A percentile compares a stretch with the other conserved stretches of the same genome.
phyloP scores from a whole-genome alignment of 2,329 filamentous ascomycete genomes.

The Calonectria multiphialidica region DNA sequence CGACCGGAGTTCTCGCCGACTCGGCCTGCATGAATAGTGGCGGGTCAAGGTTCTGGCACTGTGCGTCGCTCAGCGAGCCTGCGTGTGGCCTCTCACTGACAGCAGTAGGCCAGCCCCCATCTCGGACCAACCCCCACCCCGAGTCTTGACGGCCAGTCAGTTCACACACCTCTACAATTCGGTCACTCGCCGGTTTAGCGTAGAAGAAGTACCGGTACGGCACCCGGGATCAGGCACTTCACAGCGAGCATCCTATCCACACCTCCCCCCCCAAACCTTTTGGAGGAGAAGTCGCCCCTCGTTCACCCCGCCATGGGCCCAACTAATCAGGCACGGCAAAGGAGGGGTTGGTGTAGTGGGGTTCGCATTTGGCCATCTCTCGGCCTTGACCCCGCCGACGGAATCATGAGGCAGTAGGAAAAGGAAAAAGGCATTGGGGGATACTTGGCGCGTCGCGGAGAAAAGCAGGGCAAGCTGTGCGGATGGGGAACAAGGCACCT shows the following conservation, averaged over 20 bases:
- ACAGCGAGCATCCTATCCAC: background rate
- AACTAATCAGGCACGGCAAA: conserved; percentile 20
- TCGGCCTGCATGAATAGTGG: conserved; percentile 17
- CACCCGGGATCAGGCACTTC: background rate
- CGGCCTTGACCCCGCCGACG: conserved; percentile 40
- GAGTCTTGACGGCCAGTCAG: conserved; percentile 24
- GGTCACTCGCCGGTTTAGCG: background rate
- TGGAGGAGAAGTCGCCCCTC: background rate
- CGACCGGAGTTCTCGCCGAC: conserved; percentile 42
- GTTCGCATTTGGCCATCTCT: conserved; percentile 14
- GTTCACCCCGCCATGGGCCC: conserved; percentile 15
- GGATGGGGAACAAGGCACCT: background rate
- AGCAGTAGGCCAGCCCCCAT: conserved; percentile 14
- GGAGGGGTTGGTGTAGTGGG: conserved; percentile 32
- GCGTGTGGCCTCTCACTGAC: background rate
- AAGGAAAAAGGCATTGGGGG: conserved; percentile 11
- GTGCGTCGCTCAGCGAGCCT: background rate
- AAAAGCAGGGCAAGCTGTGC: background rate
- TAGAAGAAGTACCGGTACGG: background rate
- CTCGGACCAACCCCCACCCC: conserved; percentile 44
- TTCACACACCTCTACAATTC: background rate
- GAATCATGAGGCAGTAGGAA: conserved; percentile 30
- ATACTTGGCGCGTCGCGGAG: background rate
- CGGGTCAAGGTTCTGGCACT: background rate
- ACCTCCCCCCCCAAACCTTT: conserved; percentile 1